phyloP scores from a whole-genome alignment of 306 rosid species.

The Quercus variabilis region DNA sequence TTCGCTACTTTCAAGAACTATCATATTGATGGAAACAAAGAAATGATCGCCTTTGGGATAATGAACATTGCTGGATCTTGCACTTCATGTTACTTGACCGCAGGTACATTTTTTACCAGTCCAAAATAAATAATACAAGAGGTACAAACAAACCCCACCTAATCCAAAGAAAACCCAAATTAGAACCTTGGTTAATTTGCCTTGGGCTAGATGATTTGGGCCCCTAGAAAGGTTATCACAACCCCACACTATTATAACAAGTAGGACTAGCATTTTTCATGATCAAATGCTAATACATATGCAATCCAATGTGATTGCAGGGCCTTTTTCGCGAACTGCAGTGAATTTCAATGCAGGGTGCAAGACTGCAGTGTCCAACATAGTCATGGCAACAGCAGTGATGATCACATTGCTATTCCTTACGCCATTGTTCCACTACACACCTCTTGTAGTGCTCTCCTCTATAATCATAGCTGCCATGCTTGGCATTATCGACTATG shows the following conservation, averaged over 20 bases:
- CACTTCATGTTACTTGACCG: slow-evolving; percentile 92
- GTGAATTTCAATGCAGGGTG: slow-evolving; percentile 98
- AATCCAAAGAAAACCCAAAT: neutral
- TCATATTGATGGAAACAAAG: slow-evolving; percentile 95
- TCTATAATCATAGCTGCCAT: slow-evolving; percentile 85
- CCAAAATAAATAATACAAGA: neutral
- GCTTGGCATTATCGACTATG: slow-evolving; percentile 91
- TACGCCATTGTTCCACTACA: slow-evolving; percentile 92
- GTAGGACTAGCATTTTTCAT: no score
- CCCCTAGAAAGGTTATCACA: no score
- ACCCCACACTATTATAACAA: no score
- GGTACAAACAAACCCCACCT: neutral
- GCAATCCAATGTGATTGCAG: slow-evolving; percentile 36
- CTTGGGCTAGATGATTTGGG: neutral
- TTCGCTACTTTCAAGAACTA: slow-evolving; percentile 90
- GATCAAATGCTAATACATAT: neutral
- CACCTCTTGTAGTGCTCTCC: slow-evolving; percentile 86
- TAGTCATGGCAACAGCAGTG: slow-evolving; percentile 89
- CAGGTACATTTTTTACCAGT: slow-evolving; percentile 40
- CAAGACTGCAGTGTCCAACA: slow-evolving; percentile 86
- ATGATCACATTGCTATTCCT: slow-evolving; percentile 80
- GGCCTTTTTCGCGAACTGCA: slow-evolving; percentile 93
- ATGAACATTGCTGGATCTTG: slow-evolving; percentile 94
- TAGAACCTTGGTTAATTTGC: neutral
- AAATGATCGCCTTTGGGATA: slow-evolving; percentile 92